Evolutionary conservation across 148 eudicot genomes (phyloP), one percentile per base, ranked within the genome.

Genomic region (Vaccinium vitisidaea): DNA sequence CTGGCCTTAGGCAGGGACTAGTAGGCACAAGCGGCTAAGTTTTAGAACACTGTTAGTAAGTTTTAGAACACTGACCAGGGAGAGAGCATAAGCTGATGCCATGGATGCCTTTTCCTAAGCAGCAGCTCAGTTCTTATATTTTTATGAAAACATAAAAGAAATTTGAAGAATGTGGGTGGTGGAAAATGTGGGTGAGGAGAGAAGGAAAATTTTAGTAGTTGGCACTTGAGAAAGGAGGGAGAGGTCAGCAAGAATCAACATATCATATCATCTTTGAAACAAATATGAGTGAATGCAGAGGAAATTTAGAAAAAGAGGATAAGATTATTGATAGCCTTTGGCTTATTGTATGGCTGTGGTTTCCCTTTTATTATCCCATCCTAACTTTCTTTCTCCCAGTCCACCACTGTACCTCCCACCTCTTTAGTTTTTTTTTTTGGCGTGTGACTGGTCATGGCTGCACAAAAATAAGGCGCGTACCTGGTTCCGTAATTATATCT

Each of bases 11-110:
- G 46, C 46, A 43, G 46, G 46, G 6, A 43, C 46, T 4, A 43
- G 46, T 43, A 6, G 46, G 46, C 46, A 6, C 6, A 43, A 5
- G 46, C 6, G 46, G 46, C 6, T 5, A 5, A 43, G 5, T 43
- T 43, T 43, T 43, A 5, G 46, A 5, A 43, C 46, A 43, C 46
- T 53, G 8, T 12, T 14, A 12, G 43, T 27, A 5, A 69, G 18
- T 25, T n/a, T n/a, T n/a, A n/a, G n/a, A n/a, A n/a, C n/a, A 87
- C 89, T 94, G 89, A 92, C 93, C 59, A 92, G 88, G 56, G 96
- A 92, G 86, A 94, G 92, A 85, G 92, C 93, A 90, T 27, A 69
- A 69, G 95, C 89, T 56, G 97, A 90, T 65, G 98, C 95, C 96
- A 94, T 95, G 90, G 85, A 49, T 86, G 58, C 48, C 55, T 61